phyloP scores from a whole-genome alignment of 2,329 filamentous ascomycete species.

The Tolypocladium cylindrosporum region DNA sequence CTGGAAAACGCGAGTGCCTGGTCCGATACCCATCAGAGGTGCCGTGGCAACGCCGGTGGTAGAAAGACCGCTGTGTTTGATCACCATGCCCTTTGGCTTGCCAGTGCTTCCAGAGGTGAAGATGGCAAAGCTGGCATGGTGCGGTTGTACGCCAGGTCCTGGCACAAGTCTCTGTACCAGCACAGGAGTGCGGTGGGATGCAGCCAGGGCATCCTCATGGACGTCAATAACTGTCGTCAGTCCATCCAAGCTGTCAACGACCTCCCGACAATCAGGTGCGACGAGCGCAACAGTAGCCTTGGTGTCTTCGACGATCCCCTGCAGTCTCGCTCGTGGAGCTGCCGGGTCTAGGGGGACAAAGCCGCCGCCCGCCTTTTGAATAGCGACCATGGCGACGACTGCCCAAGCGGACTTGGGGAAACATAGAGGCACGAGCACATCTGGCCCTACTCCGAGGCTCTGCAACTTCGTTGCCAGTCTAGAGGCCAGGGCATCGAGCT shows the following conservation, averaged over 20 bases:
- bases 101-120: conserved; percentile 51
- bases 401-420: conserved; percentile 6
- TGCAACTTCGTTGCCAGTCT: neutral
- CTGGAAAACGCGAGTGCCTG: conserved; percentile 7
- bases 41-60: neutral
- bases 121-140: conserved; percentile 1
- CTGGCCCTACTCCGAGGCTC: neutral
- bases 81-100: conserved; percentile 31
- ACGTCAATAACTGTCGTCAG: neutral
- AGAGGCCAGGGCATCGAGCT: neutral
- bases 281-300: neutral
- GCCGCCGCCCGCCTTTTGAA: conserved; percentile 5
- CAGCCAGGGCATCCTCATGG: neutral
- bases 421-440: conserved; percentile 1
- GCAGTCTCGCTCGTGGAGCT: neutral
- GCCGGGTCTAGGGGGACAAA: conserved; percentile 8
- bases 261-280: neutral
- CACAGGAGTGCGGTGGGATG: neutral
- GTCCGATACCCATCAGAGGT: conserved; percentile 2
- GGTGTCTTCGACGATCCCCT: neutral
- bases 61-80: conserved; percentile 4
- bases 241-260: neutral
- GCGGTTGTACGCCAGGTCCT: neutral
- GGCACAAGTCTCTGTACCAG: neutral
- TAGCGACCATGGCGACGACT: conserved; percentile 3